Evolutionary conservation across 352 stramenopile species (phyloP), one percentile per base, ranked within the genome.

Genomic region (Globisporangium splendens): DNA sequence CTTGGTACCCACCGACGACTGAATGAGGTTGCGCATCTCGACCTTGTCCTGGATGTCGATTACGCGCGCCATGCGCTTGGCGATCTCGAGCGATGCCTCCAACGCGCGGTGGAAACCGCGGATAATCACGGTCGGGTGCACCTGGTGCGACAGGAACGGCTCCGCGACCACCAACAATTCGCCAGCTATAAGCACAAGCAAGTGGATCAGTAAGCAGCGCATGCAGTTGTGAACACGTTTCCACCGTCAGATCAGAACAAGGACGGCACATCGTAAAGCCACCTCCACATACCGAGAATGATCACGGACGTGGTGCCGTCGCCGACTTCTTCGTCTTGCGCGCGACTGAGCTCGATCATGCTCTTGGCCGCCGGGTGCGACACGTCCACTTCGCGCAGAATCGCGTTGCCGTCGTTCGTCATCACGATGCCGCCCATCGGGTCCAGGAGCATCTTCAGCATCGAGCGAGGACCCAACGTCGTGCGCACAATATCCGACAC

Each of bases 231-330:
- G 28, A 35, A 8, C 3, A 35, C 7, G 28, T 35, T 8, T 35
- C 28, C 28, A 35, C 28, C 7, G 28, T 35, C 28, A 35, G 28
- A 17, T 3, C n/a, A 47, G 18, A 51, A 35, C 1, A 20, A 53
- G 48, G 22, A 43, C 38, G 24, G 28, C 22, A 46, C 2, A 31
- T 5, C 24, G n/a, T n/a, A n/a, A n/a, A n/a, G n/a, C n/a, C n/a
- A n/a, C n/a, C n/a, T n/a, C n/a, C n/a, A n/a, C n/a, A n/a, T 56
- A 88, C 82, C 88, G 44, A 99, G 79, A 56, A 99, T 98, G 78
- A 99, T 99, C 46, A 99, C 98, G 35, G 94, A 99, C n/a, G 98
- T 99, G 31, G 98, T 99, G 59, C 98, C 98, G 74, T 99, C 98
- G 43, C 98, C 97, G 18, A 99, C 98, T 79, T 99, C 97, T 74